phyloP scores from a whole-genome alignment of 495 filamentous ascomycete species.

The Geopyxis carbonaria region DNA sequence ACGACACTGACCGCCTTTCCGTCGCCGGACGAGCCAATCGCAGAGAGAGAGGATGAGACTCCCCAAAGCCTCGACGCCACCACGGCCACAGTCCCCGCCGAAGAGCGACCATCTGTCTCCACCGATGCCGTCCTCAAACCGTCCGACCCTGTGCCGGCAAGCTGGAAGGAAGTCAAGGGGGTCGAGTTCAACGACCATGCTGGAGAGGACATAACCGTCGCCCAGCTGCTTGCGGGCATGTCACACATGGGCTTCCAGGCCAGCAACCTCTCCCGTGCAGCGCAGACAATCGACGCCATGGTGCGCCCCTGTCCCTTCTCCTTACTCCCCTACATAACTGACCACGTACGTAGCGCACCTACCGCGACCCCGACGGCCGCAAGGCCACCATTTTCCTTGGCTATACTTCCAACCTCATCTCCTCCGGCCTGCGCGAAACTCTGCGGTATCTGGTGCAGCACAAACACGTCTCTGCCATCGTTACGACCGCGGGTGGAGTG shows the following conservation, averaged over 20 bases:
- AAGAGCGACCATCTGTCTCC: slow-evolving; percentile 16
- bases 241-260: slow-evolving; percentile 84
- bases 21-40: background rate
- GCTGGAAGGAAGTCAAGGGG: slow-evolving; percentile 51
- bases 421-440: slow-evolving; percentile 79
- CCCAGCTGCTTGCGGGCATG: slow-evolving; percentile 71
- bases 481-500: slow-evolving; percentile 89
- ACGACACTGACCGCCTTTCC: slow-evolving; percentile 6
- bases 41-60: background rate
- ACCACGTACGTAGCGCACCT: too few species aligned
- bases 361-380: slow-evolving; percentile 51
- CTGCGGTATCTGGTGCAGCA: slow-evolving; percentile 85
- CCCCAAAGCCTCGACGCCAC: background rate
- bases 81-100: background rate
- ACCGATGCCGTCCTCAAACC: slow-evolving; percentile 76
- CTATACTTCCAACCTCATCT: slow-evolving; percentile 93
- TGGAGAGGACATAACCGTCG: slow-evolving; percentile 59
- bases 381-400: slow-evolving; percentile 88
- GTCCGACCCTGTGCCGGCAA: slow-evolving; percentile 61
- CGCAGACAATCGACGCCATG: slow-evolving; percentile 88
- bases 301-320: slow-evolving; percentile 31
- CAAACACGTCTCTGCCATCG: slow-evolving; percentile 74
- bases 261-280: slow-evolving; percentile 63
- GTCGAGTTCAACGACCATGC: slow-evolving; percentile 75
- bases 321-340: slow-evolving; percentile 29